A percentile compares a stretch with the other conserved stretches of the same genome.
These are phyloP conservation scores for Picea mariana DNA, from an alignment of 83 land plant species.

Conservation along the genomic window DNA sequence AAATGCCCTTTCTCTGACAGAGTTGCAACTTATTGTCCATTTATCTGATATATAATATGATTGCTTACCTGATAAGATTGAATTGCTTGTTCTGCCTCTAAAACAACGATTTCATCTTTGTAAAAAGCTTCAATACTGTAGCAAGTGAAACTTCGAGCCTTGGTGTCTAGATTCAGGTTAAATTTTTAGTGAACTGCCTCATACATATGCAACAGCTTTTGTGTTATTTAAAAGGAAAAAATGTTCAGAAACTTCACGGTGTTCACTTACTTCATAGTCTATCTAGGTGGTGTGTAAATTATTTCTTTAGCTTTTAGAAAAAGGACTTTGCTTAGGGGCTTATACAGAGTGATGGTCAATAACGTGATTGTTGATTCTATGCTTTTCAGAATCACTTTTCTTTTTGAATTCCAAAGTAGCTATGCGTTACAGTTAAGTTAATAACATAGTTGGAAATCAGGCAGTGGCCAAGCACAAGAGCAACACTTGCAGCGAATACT, in stretches of 20 bases:
- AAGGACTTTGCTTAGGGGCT: neutral
- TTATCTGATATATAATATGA: too few relatives aligned
- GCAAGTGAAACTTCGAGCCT: neutral
- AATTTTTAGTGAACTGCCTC: neutral
- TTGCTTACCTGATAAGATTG: too few relatives aligned
- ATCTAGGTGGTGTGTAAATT: neutral
- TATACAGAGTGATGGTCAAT: neutral
- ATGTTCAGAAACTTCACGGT: neutral
- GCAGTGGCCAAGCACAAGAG: slow-evolving; percentile 67
- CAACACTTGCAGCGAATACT: slow-evolving; percentile 75
- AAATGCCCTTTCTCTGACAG: too few relatives aligned
- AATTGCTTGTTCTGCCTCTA: too few relatives aligned
- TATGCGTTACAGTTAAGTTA: neutral
- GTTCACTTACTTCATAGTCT: neutral
- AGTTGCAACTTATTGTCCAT: too few relatives aligned
- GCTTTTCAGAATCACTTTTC: neutral
- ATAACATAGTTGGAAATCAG: slow-evolving; percentile 34
- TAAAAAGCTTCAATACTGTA: too few relatives aligned
- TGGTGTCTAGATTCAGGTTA: neutral
- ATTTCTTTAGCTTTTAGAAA: neutral
- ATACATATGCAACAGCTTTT: neutral
- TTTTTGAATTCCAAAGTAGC: neutral
- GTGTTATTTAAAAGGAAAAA: neutral
- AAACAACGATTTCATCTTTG: too few relatives aligned
- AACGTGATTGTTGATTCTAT: neutral